Conservation (phyloP, 2,329 filamentous ascomycete species). For the Lizonia empirigonia region DNA sequence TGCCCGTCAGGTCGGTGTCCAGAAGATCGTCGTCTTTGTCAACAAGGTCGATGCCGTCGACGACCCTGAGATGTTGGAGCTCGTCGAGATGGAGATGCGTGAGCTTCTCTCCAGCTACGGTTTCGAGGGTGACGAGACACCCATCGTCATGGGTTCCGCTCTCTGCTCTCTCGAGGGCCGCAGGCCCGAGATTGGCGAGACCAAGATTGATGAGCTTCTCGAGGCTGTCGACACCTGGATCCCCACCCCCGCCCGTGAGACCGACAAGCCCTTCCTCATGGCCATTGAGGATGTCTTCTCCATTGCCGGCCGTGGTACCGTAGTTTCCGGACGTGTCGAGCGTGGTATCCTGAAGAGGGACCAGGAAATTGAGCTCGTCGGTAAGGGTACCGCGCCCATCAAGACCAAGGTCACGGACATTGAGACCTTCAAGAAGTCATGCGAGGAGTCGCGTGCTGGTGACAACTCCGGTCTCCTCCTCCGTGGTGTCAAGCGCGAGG, state of each 20-base stretch:
- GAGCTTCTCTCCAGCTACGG: slow-evolving; percentile 91
- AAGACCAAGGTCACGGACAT: slow-evolving; percentile 99
- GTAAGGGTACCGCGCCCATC: slow-evolving; percentile 79
- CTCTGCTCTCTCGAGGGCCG: slow-evolving; percentile 91
- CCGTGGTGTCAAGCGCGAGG: slow-evolving; percentile 94
- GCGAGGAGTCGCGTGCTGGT: slow-evolving; percentile 92
- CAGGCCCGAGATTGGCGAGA: slow-evolving; percentile 80
- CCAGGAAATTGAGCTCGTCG: slow-evolving; percentile 90
- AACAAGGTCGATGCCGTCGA: slow-evolving; percentile 99
- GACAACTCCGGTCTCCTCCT: slow-evolving; percentile 98
- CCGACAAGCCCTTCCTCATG: slow-evolving; percentile 99
- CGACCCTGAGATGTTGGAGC: slow-evolving; percentile 99
- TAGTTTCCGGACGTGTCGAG: slow-evolving; percentile 96
- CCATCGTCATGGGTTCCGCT: slow-evolving; percentile 95
- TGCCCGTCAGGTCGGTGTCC: slow-evolving; percentile 96
- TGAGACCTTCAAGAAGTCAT: slow-evolving; percentile 99
- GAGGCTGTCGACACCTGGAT: slow-evolving; percentile 93
- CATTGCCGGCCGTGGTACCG: slow-evolving; percentile 84
- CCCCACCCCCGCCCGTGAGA: slow-evolving; percentile 88
- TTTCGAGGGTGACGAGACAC: slow-evolving; percentile 97
- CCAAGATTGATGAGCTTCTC: slow-evolving; percentile 92
- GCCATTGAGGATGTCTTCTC: slow-evolving; percentile 76
- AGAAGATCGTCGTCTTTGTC: slow-evolving; percentile 98
- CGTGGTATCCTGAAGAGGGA: slow-evolving; percentile 94
- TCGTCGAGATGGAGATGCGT: slow-evolving; percentile 99